Evolutionary conservation across 1,139 yeast species (phyloP).

Genomic region (Kodamaea ohmeri): DNA sequence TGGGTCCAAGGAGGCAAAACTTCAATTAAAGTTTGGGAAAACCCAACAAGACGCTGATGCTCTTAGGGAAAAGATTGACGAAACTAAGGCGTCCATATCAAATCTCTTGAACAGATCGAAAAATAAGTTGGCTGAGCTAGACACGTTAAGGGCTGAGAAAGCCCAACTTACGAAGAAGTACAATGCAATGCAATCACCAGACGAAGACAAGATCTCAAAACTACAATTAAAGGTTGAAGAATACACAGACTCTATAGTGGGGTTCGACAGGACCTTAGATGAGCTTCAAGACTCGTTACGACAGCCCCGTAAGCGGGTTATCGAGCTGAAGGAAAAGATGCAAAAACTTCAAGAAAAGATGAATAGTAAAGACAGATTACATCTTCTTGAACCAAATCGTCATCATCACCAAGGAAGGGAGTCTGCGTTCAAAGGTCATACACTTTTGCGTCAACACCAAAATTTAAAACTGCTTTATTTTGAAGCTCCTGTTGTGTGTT

Average conservation of each 20-base stretch:
- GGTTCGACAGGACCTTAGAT: slow-evolving; percentile 18
- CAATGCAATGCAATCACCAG: slow-evolving; percentile 9
- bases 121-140: slow-evolving; percentile 25
- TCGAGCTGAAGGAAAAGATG: slow-evolving; percentile 13
- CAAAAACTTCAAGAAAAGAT: slow-evolving; percentile 26
- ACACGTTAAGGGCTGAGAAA: slow-evolving; percentile 16
- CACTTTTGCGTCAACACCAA: slow-evolving; percentile 25
- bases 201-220: slow-evolving; percentile 16
- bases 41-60: slow-evolving; percentile 18
- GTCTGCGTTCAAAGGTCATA: slow-evolving; percentile 31
- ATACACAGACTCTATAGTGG: slow-evolving; percentile 13
- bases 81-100: slow-evolving; percentile 18
- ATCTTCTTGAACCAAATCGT: slow-evolving; percentile 35
- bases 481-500: slow-evolving; percentile 76
- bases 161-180: slow-evolving; percentile 12
- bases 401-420: slow-evolving; percentile 28
- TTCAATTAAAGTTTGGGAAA: slow-evolving; percentile 8
- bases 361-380: slow-evolving; percentile 51
- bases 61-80: slow-evolving; percentile 21
- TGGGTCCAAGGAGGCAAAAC: slow-evolving; percentile 8
- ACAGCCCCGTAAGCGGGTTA: slow-evolving; percentile 16
- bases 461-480: slow-evolving; percentile 44
- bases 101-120: slow-evolving; percentile 22
- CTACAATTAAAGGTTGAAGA: slow-evolving; percentile 15
- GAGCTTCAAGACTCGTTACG: slow-evolving; percentile 15